These are phyloP conservation scores for Bruguiera gymnorhiza DNA, from an alignment of 345 rosid species.

Conservation along the genomic window DNA sequence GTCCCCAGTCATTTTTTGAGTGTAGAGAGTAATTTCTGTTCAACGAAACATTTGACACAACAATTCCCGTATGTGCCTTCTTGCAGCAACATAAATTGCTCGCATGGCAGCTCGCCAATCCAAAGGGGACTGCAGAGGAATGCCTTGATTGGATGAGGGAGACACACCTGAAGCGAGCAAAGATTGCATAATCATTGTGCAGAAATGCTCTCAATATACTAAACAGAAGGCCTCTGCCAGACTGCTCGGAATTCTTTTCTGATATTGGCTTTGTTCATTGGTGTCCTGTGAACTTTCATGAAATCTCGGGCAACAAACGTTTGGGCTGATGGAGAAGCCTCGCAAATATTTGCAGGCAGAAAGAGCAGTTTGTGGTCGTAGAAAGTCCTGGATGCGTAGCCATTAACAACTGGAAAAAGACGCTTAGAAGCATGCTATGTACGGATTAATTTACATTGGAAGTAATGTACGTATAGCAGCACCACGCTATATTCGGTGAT, in stretches of 20 bases:
- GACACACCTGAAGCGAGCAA: slow-evolving; percentile 56
- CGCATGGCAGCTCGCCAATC: slow-evolving; percentile 84
- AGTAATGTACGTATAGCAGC: no score
- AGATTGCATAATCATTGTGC: slow-evolving; percentile 30
- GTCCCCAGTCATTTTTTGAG: no score
- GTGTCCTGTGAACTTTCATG: background rate
- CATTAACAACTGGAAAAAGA: background rate
- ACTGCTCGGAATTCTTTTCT: background rate
- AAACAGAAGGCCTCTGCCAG: background rate
- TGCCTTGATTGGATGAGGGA: slow-evolving; percentile 90
- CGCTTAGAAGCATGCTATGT: no score
- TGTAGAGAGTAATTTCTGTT: no score
- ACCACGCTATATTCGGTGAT: no score
- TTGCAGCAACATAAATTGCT: slow-evolving; percentile 74
- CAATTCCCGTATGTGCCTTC: slow-evolving; percentile 11
- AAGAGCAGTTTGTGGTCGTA: background rate
- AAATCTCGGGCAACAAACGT: background rate
- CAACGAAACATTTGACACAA: no score
- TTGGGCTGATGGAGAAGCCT: no score
- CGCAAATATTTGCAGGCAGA: background rate
- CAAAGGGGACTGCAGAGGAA: slow-evolving; percentile 63
- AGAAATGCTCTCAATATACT: background rate
- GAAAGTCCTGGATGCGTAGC: background rate
- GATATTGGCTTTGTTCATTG: background rate
- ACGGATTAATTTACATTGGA: no score